A percentile compares a stretch with the other conserved stretches of the same genome.
These are phyloP conservation scores for Paramarasmius palmivorus DNA, from an alignment of 1,284 basidiomycete species.

Conservation along the genomic window DNA sequence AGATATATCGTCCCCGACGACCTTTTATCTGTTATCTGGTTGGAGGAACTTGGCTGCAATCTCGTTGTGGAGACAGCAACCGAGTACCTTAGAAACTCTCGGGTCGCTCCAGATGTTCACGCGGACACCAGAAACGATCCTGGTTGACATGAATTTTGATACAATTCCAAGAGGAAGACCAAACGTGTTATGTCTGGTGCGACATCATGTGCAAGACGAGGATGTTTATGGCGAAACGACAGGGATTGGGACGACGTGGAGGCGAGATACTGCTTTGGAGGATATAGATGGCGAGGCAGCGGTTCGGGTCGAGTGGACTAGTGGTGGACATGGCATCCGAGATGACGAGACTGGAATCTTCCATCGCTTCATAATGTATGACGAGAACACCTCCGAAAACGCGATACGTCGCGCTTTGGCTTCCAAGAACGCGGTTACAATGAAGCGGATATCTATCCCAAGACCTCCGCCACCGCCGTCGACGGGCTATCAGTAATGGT, in stretches of 20 bases:
- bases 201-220: not conserved
- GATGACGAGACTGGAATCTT: not conserved
- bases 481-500: too few species aligned
- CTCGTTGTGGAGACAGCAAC: not conserved
- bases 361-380: constrained; percentile 8
- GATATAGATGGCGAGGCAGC: too few species aligned
- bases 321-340: not conserved
- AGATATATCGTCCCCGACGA: constrained; percentile 5
- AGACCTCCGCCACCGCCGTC: not conserved
- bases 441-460: constrained; percentile 9
- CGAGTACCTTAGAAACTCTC: not conserved
- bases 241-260: not conserved
- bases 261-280: not conserved
- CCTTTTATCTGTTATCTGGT: constrained; percentile 7
- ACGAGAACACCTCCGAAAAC: not conserved
- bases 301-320: not conserved
- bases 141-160: constrained; percentile 11
- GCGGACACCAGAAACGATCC: not conserved
- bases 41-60: constrained; percentile 4
- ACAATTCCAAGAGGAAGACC: constrained; percentile 7
- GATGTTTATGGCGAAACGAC: not conserved
- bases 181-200: constrained; percentile 3
- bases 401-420: not conserved
- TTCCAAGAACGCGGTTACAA: not conserved
- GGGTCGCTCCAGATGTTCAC: not conserved